A percentile compares a stretch with the other conserved stretches of the same genome.
Evolutionary conservation across 1,284 basidiomycete species (phyloP).

Genomic region (Caloboletus inedulis): DNA sequence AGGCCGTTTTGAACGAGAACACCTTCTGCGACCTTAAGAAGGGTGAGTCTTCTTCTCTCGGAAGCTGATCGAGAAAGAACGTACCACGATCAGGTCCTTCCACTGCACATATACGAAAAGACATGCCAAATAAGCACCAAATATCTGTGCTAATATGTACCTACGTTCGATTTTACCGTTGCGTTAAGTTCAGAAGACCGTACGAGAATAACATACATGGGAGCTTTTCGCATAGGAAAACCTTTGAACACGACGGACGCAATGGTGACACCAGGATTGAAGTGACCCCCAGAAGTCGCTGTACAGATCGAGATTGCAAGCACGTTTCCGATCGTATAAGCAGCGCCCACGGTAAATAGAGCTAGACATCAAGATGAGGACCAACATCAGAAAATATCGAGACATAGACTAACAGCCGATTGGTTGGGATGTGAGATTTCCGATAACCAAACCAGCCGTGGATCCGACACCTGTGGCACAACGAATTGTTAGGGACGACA

Average conservation of each 20-base stretch:
- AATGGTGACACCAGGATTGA: constrained; percentile 60
- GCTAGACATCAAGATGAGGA: constrained; percentile 37
- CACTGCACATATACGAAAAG: constrained; percentile 61
- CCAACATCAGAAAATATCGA: background rate
- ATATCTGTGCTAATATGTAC: constrained; percentile 60
- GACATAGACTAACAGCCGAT: constrained; percentile 45
- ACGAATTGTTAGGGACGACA: background rate
- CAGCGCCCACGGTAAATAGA: constrained; percentile 56
- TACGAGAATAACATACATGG: constrained; percentile 39
- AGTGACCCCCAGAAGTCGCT: constrained; percentile 60
- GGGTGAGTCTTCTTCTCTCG: background rate
- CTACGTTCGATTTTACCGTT: constrained; percentile 31
- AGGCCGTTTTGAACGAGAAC: constrained; percentile 40
- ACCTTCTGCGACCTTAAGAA: constrained; percentile 35
- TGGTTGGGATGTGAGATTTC: constrained; percentile 42
- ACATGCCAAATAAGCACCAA: constrained; percentile 62
- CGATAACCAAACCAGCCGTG: constrained; percentile 51
- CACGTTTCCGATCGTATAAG: constrained; percentile 59
- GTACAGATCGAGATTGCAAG: constrained; percentile 53
- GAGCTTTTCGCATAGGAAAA: constrained; percentile 53
- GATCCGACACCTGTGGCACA: constrained; percentile 50
- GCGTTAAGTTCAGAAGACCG: background rate
- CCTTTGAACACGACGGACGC: constrained; percentile 50
- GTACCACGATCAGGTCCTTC: constrained; percentile 46
- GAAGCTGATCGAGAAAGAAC: constrained; percentile 7